phyloP scores from a whole-genome alignment of 768 basidiomycete species.

The Fibroporia radiculosa region DNA sequence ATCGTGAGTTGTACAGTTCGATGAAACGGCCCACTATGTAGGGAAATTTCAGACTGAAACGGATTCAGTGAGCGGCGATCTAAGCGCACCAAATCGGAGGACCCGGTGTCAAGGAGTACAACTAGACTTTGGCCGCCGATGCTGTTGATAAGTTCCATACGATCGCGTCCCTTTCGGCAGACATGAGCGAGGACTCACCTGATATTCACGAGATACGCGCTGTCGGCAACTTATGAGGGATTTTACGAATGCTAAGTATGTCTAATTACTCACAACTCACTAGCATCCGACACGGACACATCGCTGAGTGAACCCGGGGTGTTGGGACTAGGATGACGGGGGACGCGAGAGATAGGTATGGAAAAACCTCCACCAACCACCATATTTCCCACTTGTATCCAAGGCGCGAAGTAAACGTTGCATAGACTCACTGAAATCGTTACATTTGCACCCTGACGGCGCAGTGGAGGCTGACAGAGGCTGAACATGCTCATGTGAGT shows the following conservation, averaged over 20 bases:
- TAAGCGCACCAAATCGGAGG: constrained; percentile 42
- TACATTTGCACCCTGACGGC: neutral
- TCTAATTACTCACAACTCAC: constrained; percentile 20
- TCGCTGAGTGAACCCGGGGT: constrained; percentile 1
- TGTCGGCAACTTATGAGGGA: constrained; percentile 8
- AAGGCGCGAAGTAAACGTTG: neutral
- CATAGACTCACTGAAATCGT: neutral
- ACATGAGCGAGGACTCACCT: constrained; percentile 19
- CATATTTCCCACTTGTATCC: neutral
- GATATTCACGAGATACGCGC: constrained; percentile 34
- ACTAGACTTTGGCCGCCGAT: constrained; percentile 37
- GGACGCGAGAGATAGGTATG: constrained; percentile 11
- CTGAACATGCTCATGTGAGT: neutral
- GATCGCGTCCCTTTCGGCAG: constrained; percentile 1
- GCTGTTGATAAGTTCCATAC: constrained; percentile 19
- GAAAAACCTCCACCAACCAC: constrained; percentile 1
- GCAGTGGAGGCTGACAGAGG: neutral
- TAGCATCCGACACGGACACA: constrained; percentile 9
- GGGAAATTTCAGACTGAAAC: neutral
- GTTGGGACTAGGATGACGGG: constrained; percentile 2
- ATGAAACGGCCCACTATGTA: constrained; percentile 43
- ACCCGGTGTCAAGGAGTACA: constrained; percentile 49
- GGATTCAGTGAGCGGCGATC: no score
- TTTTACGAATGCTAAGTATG: neutral
- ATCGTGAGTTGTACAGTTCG: constrained; percentile 35